Evolutionary conservation across 192 early-diverging fungal species (phyloP), one percentile per base, ranked within the genome.

Genomic region (Coemansia asiatica): DNA sequence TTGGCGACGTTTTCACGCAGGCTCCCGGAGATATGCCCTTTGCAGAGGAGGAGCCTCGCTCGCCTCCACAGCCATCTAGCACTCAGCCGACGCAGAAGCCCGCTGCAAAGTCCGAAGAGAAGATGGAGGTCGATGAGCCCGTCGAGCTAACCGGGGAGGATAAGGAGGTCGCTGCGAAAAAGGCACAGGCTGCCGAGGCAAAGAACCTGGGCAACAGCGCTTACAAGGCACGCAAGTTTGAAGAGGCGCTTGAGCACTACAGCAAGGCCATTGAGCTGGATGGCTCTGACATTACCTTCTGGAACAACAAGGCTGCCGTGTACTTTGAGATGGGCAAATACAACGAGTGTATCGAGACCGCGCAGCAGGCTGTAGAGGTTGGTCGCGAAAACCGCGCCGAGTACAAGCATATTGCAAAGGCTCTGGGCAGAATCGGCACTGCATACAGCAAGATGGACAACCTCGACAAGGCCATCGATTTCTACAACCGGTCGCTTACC

Each of bases 291-390:
- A 82, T 97, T 33, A 92, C 95, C 22, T 90, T 95, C 61, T 84
- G 93, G 75, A 96, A 93, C 67, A 99, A 99, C 88, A 99, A 97
- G 76, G 88, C 96, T 53, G 94, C 97, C 59, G 95, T 95, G 18
- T 85, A 90, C 65, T 99, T 93, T 85, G 97, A 98, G 83, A 90
- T 94, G 85, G 92, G 88, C 64, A 89, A 90, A 28, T 96, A 85
- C 70, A 88, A 95, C n/a, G 94, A 94, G 36, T 92, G 91, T 75
- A 97, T 99, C 78, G 89, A 95, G 79, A 85, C 86, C 9, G 96
- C 93, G 71, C 87, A 97, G 67, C 74, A 95, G 56, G 97, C 97
- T 18, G 86, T 98, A 61, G 96, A 98, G 15, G 84, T 83, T 63
- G 96, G 96, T 36, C 90, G 96, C 64, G 93, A 96, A 72, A 61